Percentiles rank a stretch among this genome's conserved stretches.
These are phyloP conservation scores for Quercus lobata DNA, from an alignment of 331 rosid genomes.

Conservation along the genomic window DNA sequence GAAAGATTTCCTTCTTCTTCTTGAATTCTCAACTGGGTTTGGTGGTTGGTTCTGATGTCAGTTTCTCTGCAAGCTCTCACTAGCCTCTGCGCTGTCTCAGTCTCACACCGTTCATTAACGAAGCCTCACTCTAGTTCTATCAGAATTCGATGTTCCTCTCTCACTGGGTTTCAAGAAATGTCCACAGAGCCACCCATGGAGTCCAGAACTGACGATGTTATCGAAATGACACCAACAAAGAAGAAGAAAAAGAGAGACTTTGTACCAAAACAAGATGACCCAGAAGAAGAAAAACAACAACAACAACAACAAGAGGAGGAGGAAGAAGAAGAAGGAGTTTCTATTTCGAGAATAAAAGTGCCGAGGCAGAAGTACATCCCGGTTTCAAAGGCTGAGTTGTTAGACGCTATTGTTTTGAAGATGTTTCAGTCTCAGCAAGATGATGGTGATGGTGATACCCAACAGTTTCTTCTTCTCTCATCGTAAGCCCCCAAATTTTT, in stretches of 20 bases:
- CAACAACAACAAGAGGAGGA: neutral
- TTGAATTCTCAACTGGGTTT: neutral
- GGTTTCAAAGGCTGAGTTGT: conserved; percentile 65
- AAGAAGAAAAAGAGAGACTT: neutral
- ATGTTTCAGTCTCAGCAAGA: conserved; percentile 31
- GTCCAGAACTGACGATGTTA: conserved; percentile 1
- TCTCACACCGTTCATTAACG: neutral
- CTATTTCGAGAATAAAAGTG: conserved; percentile 74
- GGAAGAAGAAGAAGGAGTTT: conserved; percentile 37
- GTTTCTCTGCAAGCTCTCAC: conserved; percentile 10
- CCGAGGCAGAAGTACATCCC: conserved; percentile 81
- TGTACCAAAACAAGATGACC: neutral
- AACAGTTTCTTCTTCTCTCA: conserved; percentile 60
- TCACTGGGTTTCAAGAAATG: conserved; percentile 34
- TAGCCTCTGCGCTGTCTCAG: conserved; percentile 7
- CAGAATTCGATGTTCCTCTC: conserved; percentile 27
- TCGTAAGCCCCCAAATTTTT: conserved; percentile 33
- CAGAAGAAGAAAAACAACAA: conserved; percentile 13
- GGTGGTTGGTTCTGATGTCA: conserved; percentile 18
- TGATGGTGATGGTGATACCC: conserved; percentile 19
- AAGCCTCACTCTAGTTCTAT: neutral
- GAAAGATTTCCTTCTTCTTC: neutral
- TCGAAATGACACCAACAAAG: neutral
- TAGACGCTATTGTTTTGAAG: conserved; percentile 54
- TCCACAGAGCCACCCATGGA: conserved; percentile 41